These are phyloP conservation scores for Geotrichum klebahnii DNA, from an alignment of 1,139 yeast genomes.

Conservation along the genomic window DNA sequence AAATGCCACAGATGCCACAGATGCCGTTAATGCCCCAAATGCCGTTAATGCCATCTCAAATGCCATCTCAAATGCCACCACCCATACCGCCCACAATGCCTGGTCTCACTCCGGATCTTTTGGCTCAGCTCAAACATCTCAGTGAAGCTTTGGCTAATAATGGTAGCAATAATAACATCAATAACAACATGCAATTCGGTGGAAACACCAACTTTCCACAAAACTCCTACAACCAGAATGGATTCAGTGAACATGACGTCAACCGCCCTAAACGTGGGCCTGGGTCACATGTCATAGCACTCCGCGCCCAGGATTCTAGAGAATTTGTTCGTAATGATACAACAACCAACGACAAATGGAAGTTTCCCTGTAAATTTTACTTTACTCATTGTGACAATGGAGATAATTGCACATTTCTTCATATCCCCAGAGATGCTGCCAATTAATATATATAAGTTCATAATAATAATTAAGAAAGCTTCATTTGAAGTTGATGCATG, in stretches of 20 bases:
- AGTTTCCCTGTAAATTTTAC: conserved; percentile 25
- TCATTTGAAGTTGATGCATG: too few relatives aligned
- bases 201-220: conserved; percentile 1
- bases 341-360: conserved; percentile 23
- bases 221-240: too few relatives aligned
- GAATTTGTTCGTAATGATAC: conserved; percentile 25
- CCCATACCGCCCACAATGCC: not conserved
- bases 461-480: not conserved
- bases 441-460: not conserved
- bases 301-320: conserved; percentile 26
- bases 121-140: not conserved
- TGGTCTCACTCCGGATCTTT: not conserved
- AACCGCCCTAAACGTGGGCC: conserved; percentile 1
- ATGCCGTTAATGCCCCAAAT: conserved; percentile 1
- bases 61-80: not conserved
- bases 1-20: not conserved
- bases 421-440: conserved; percentile 3
- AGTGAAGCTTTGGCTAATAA: not conserved
- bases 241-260: not conserved
- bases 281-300: conserved; percentile 12
- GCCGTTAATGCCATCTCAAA: not conserved
- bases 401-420: conserved; percentile 25
- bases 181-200: conserved; percentile 3
- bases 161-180: not conserved
- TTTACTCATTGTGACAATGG: conserved; percentile 25